These are phyloP conservation scores for Tetraselmis chui DNA, from an alignment of 139 green algal species.

Conservation along the genomic window DNA sequence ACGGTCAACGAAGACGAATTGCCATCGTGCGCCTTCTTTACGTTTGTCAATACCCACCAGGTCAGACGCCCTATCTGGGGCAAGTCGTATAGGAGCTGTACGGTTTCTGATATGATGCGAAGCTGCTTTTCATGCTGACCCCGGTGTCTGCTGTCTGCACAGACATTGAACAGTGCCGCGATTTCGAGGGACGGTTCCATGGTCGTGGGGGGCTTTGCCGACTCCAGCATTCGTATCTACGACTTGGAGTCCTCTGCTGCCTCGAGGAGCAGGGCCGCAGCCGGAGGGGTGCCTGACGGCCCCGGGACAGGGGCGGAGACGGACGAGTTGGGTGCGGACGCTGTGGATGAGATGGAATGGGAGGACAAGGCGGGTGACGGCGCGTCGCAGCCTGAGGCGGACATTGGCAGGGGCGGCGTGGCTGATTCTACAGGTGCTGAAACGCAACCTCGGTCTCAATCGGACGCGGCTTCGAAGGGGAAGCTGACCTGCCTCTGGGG, in stretches of 20 bases:
- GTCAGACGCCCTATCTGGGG: too few relatives aligned
- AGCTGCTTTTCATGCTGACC: too few relatives aligned
- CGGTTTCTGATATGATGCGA: too few relatives aligned
- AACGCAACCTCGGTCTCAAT: too few relatives aligned
- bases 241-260: constrained; percentile 30
- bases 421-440: too few relatives aligned
- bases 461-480: too few relatives aligned
- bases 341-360: background rate
- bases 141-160: too few relatives aligned
- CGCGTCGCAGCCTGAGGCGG: too few relatives aligned
- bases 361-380: background rate
- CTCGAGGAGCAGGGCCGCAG: background rate
- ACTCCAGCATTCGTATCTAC: constrained; percentile 80
- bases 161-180: constrained; percentile 50
- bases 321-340: background rate
- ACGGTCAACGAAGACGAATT: constrained; percentile 33
- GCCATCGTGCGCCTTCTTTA: constrained; percentile 82
- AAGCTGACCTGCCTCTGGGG: constrained; percentile 45
- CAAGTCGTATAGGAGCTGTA: too few relatives aligned
- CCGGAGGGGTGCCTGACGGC: background rate
- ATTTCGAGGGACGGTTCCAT: constrained; percentile 48
- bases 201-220: constrained; percentile 74
- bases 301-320: too few relatives aligned
- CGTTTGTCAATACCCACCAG: constrained; percentile 78
- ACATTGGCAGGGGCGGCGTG: too few relatives aligned